These are phyloP conservation scores for Ilex aquifolium DNA, from an alignment of 257 asterid genomes.

Conservation along the genomic window DNA sequence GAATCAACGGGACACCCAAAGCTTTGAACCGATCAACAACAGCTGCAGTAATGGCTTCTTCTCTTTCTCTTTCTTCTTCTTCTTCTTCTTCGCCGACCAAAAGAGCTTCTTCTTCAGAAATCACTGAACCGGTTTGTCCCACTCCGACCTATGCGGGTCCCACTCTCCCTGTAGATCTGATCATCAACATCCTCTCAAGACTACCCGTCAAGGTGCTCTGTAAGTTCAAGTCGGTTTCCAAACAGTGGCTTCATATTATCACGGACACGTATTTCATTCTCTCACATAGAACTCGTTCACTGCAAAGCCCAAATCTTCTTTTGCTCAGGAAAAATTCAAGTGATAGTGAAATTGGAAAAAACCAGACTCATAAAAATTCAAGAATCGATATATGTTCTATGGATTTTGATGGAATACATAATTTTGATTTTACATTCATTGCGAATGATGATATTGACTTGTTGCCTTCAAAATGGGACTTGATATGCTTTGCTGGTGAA, in stretches of 20 bases:
- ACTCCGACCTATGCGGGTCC: slow-evolving; percentile 5
- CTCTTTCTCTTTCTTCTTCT: too few relatives aligned
- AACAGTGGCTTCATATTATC: slow-evolving; percentile 42
- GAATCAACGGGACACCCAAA: too few relatives aligned
- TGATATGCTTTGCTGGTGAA: slow-evolving; percentile 44
- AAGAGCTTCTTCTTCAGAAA: not conserved
- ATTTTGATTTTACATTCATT: slow-evolving; percentile 28
- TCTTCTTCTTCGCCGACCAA: too few relatives aligned
- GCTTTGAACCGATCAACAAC: too few relatives aligned
- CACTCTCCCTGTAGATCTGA: slow-evolving; percentile 35
- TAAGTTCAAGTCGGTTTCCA: slow-evolving; percentile 51
- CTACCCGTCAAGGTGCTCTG: slow-evolving; percentile 43
- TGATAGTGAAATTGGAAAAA: slow-evolving; percentile 8
- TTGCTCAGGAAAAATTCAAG: slow-evolving; percentile 29
- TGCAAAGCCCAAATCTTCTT: slow-evolving; percentile 30
- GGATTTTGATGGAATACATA: slow-evolving; percentile 33
- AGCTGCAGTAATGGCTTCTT: too few relatives aligned
- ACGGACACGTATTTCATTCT: slow-evolving; percentile 32
- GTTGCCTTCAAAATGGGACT: slow-evolving; percentile 52
- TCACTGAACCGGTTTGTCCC: not conserved
- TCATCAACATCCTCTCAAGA: slow-evolving; percentile 35
- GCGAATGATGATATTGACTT: slow-evolving; percentile 34
- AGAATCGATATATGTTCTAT: slow-evolving; percentile 21
- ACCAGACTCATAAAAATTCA: slow-evolving; percentile 17
- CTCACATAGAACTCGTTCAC: slow-evolving; percentile 19